Conservation (phyloP, 441 rosid genomes). For the Aquilaria agallochum region DNA sequence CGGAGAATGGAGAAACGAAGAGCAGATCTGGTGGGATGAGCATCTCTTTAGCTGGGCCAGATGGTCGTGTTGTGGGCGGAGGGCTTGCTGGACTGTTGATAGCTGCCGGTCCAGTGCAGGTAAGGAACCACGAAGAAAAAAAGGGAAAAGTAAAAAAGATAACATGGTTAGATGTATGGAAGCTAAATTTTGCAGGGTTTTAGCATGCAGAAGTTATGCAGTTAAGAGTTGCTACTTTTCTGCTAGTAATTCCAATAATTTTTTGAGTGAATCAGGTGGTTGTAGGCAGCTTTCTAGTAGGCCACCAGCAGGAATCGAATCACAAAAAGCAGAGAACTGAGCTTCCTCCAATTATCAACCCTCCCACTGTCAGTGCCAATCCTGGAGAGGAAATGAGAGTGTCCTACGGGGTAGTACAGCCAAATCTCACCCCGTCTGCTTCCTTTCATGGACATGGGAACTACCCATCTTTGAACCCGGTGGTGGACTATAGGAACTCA, state of each 20-base stretch:
- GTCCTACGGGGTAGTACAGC: slow-evolving; percentile 37
- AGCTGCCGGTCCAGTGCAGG: slow-evolving; percentile 98
- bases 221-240: too few relatives aligned
- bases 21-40: slow-evolving; percentile 97
- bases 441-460: slow-evolving; percentile 32
- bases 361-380: slow-evolving; percentile 24
- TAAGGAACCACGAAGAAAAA: slow-evolving; percentile 14
- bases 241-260: background rate
- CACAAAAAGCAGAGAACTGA: slow-evolving; percentile 64
- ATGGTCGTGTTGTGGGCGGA: slow-evolving; percentile 97
- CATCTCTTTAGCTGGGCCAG: slow-evolving; percentile 87
- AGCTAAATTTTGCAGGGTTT: too few relatives aligned
- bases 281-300: slow-evolving; percentile 85
- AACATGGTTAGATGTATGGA: too few relatives aligned
- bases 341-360: slow-evolving; percentile 27
- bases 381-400: slow-evolving; percentile 36
- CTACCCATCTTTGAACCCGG: slow-evolving; percentile 24
- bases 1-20: slow-evolving; percentile 67
- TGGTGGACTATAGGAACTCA: slow-evolving; percentile 32
- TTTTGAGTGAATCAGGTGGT: slow-evolving; percentile 54
- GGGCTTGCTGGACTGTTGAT: slow-evolving; percentile 90
- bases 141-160: too few relatives aligned
- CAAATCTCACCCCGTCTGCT: slow-evolving; percentile 34
- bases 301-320: slow-evolving; percentile 76
- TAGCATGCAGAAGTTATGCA: too few relatives aligned